These are phyloP conservation scores for Penium margaritaceum DNA, from an alignment of 139 green algal genomes.

Conservation along the genomic window DNA sequence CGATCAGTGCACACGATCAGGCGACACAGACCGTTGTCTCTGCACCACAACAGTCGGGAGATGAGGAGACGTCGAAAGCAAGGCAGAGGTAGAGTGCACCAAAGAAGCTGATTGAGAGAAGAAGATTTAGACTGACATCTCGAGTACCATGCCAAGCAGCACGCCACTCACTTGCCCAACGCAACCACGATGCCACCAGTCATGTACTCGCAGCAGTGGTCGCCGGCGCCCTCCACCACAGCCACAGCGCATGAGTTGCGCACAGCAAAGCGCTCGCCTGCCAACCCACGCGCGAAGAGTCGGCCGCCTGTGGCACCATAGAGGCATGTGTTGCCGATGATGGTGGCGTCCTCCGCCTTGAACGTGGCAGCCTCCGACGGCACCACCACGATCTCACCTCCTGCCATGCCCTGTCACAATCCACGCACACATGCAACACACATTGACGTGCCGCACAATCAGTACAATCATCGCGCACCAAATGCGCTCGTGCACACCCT, in stretches of 20 bases:
- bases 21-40: neutral
- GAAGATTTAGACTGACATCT: neutral
- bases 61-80: neutral
- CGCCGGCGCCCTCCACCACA: constrained; percentile 89
- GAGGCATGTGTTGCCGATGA: constrained; percentile 96
- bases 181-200: constrained; percentile 70
- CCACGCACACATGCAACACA: too few relatives aligned
- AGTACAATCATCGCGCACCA: neutral
- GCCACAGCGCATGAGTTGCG: constrained; percentile 84
- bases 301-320: constrained; percentile 92
- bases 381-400: constrained; percentile 81
- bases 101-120: neutral
- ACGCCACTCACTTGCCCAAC: constrained; percentile 60
- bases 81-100: neutral
- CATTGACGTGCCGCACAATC: too few relatives aligned
- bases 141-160: neutral
- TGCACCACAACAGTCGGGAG: too few relatives aligned
- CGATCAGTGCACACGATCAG: neutral
- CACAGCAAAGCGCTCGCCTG: constrained; percentile 77
- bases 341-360: constrained; percentile 56
- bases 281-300: constrained; percentile 85
- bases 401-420: constrained; percentile 84
- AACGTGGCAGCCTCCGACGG: constrained; percentile 64
- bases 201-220: constrained; percentile 99
- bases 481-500: neutral